Conservation (phyloP, 2,329 filamentous ascomycete species). For the Thermothelomyces thermophilus region DNA sequence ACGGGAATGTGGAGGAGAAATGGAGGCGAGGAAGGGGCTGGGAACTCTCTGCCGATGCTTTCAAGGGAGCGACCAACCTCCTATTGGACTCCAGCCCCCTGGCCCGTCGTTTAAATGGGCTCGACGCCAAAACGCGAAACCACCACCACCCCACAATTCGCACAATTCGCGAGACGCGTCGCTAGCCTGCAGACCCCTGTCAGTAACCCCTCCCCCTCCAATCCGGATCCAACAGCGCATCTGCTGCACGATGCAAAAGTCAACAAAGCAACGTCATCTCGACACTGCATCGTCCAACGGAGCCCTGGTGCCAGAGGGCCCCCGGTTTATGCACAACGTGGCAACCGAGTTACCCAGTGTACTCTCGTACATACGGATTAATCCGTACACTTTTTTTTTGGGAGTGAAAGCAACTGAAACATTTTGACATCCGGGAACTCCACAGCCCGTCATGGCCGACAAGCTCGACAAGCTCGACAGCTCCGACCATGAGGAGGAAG, state of each 20-base stretch:
- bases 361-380: too few relatives aligned
- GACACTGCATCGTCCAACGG: background rate
- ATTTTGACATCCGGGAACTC: background rate
- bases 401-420: too few relatives aligned
- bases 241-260: slow-evolving; percentile 4
- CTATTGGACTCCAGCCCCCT: slow-evolving; percentile 15
- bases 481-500: slow-evolving; percentile 34
- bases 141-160: slow-evolving; percentile 18
- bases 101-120: slow-evolving; percentile 12
- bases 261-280: slow-evolving; percentile 24
- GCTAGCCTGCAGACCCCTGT: slow-evolving; percentile 1
- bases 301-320: background rate
- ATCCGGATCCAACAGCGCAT: slow-evolving; percentile 19
- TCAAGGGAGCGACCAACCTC: slow-evolving; percentile 18
- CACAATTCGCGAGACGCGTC: slow-evolving; percentile 17
- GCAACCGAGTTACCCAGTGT: too few relatives aligned
- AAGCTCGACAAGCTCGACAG: slow-evolving; percentile 38
- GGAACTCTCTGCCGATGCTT: slow-evolving; percentile 18
- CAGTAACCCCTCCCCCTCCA: slow-evolving; percentile 15
- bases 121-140: slow-evolving; percentile 21
- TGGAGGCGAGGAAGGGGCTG: slow-evolving; percentile 21
- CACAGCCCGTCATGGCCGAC: slow-evolving; percentile 37
- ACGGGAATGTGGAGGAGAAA: slow-evolving; percentile 17
- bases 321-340: background rate
- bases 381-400: too few relatives aligned